Percentiles rank a stretch among this genome's conserved stretches.
These are phyloP conservation scores for Neoboletus subvelutipes DNA, from an alignment of 768 basidiomycete genomes.

Conservation along the genomic window DNA sequence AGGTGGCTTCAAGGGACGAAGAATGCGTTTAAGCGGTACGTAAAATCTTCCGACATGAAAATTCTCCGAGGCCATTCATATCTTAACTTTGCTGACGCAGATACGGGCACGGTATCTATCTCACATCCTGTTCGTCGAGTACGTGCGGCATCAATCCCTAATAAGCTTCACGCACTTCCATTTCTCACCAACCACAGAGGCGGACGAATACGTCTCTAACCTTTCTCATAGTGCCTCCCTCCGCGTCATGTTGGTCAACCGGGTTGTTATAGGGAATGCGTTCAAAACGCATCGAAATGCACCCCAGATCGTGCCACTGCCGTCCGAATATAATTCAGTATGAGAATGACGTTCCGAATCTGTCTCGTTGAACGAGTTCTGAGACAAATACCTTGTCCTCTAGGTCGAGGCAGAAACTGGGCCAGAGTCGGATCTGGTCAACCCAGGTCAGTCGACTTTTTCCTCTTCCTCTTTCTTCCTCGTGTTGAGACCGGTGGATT, in stretches of 20 bases:
- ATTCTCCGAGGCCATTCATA: neutral
- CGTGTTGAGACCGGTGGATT: neutral
- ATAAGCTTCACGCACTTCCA: neutral
- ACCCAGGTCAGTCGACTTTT: slow-evolving; percentile 5
- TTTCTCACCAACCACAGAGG: slow-evolving; percentile 12
- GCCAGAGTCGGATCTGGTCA: slow-evolving; percentile 14
- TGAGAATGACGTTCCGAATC: neutral
- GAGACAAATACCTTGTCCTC: too few relatives aligned
- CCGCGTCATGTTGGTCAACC: slow-evolving; percentile 13
- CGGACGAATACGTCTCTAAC: slow-evolving; percentile 19
- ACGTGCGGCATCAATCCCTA: neutral
- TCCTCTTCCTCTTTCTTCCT: neutral
- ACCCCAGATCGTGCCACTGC: slow-evolving; percentile 11
- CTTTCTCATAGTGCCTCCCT: slow-evolving; percentile 8
- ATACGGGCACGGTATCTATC: slow-evolving; percentile 16
- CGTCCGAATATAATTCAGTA: slow-evolving; percentile 9
- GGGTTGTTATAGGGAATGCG: slow-evolving; percentile 7
- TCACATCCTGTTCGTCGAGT: slow-evolving; percentile 16
- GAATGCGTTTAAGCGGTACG: slow-evolving; percentile 18
- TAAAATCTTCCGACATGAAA: neutral
- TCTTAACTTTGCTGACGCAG: neutral
- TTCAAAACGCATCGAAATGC: slow-evolving; percentile 11
- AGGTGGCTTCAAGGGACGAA: slow-evolving; percentile 8
- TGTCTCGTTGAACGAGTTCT: neutral
- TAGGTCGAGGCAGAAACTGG: slow-evolving; percentile 17